Percentiles rank a stretch among this genome's conserved stretches.
Conservation (phyloP, 805 yeast species). For the Metschnikowia amazonensis region DNA sequence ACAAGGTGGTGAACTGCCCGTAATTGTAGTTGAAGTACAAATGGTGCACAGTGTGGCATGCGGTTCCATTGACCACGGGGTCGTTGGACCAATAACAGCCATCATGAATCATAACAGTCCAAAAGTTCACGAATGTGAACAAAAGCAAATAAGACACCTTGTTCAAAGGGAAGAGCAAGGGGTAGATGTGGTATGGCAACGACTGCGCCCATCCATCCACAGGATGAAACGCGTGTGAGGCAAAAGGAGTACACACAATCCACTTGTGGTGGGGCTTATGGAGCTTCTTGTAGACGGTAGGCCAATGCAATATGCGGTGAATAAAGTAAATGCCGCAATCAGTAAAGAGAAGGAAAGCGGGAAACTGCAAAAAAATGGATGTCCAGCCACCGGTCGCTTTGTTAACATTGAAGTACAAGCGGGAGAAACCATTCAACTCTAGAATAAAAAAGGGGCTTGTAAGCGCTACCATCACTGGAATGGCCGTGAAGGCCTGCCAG, state of each 20-base stretch:
- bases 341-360: constrained; percentile 83
- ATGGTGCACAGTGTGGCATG: constrained; percentile 97
- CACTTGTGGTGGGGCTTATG: constrained; percentile 99
- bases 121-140: constrained; percentile 89
- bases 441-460: constrained; percentile 88
- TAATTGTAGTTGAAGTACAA: constrained; percentile 96
- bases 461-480: constrained; percentile 82
- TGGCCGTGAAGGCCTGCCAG: constrained; percentile 69
- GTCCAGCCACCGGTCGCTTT: constrained; percentile 66
- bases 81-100: constrained; percentile 93
- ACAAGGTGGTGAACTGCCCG: constrained; percentile 95
- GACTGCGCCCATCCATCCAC: constrained; percentile 94
- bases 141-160: constrained; percentile 76
- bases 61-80: constrained; percentile 94
- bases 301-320: constrained; percentile 94
- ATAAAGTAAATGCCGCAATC: constrained; percentile 89
- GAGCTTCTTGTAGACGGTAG: constrained; percentile 72
- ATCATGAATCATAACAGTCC: constrained; percentile 99
- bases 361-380: constrained; percentile 63
- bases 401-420: constrained; percentile 62
- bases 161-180: constrained; percentile 88
- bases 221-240: constrained; percentile 98
- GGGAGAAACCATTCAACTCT: constrained; percentile 82
- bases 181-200: constrained; percentile 88
- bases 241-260: constrained; percentile 98